Conservation (phyloP, 495 filamentous ascomycete species). For the Pyrenopolyporus hunteri region DNA sequence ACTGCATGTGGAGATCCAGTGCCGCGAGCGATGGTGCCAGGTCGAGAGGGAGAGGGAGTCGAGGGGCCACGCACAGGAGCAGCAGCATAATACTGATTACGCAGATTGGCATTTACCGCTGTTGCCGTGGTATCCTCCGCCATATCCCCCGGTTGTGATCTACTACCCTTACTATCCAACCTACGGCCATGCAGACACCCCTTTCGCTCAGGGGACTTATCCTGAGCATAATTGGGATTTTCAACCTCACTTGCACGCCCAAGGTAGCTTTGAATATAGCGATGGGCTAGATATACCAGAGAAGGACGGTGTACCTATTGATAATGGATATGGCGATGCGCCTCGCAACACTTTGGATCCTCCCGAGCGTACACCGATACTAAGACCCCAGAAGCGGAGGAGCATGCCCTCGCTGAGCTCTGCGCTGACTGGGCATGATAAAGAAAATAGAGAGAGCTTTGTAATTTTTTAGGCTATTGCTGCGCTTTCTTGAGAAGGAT, state of each 20-base stretch:
- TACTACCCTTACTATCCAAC: neutral
- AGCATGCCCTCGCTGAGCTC: neutral
- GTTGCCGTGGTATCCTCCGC: neutral
- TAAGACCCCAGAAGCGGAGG: neutral
- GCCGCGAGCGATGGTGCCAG: slow-evolving; percentile 44
- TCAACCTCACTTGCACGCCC: neutral
- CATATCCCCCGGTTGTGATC: neutral
- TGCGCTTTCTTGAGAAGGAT: neutral
- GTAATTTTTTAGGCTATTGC: neutral
- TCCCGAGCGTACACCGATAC: slow-evolving; percentile 1
- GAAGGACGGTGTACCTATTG: neutral
- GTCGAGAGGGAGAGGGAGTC: slow-evolving; percentile 33
- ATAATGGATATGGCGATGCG: neutral
- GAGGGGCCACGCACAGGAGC: slow-evolving; percentile 6
- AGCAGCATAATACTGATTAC: neutral
- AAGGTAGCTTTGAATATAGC: neutral
- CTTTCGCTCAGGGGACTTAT: neutral
- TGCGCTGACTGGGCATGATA: neutral
- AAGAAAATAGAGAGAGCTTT: neutral
- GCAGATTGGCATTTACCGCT: neutral
- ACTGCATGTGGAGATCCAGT: slow-evolving; percentile 51
- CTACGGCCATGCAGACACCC: neutral
- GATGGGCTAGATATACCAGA: neutral
- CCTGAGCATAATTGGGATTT: neutral
- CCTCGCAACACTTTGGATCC: neutral